These are phyloP conservation scores for Vanilla planifolia DNA, from an alignment of 106 monocot species.

Conservation along the genomic window DNA sequence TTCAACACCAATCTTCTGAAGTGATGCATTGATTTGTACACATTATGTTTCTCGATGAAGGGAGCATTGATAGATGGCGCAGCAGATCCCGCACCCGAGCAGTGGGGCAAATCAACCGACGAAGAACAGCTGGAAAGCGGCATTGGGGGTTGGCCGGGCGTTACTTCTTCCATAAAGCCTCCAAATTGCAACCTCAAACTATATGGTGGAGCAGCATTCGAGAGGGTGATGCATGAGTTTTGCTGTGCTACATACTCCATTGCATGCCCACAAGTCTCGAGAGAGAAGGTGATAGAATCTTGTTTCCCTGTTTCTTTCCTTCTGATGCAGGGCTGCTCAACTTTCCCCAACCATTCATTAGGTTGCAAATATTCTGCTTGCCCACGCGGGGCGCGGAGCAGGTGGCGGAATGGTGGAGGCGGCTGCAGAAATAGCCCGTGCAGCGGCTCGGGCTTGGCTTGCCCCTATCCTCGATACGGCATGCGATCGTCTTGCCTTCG, in stretches of 20 bases:
- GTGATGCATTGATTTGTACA: neutral
- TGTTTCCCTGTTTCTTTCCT: neutral
- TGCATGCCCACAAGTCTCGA: constrained; percentile 89
- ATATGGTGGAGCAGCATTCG: constrained; percentile 98
- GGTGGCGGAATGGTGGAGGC: constrained; percentile 74
- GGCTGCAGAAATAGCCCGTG: constrained; percentile 92
- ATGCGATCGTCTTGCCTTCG: constrained; percentile 86
- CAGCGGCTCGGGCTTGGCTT: constrained; percentile 88
- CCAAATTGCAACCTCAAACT: constrained; percentile 74
- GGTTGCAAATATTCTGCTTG: constrained; percentile 99
- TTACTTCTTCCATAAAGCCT: constrained; percentile 49
- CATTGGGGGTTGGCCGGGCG: constrained; percentile 87
- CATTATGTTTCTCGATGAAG: constrained; percentile 18
- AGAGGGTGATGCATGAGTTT: constrained; percentile 97
- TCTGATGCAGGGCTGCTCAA: neutral
- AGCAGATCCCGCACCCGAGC: constrained; percentile 94
- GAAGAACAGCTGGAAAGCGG: constrained; percentile 86
- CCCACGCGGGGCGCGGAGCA: constrained; percentile 90
- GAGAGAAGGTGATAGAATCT: constrained; percentile 62
- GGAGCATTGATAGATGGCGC: constrained; percentile 86
- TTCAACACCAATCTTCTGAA: neutral
- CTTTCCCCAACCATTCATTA: constrained; percentile 10
- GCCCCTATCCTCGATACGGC: constrained; percentile 90
- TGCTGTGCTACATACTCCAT: constrained; percentile 90
- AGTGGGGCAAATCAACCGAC: constrained; percentile 83